Conservation (phyloP, 164 flowering plant genomes). For the Umbilicus rupestris region DNA sequence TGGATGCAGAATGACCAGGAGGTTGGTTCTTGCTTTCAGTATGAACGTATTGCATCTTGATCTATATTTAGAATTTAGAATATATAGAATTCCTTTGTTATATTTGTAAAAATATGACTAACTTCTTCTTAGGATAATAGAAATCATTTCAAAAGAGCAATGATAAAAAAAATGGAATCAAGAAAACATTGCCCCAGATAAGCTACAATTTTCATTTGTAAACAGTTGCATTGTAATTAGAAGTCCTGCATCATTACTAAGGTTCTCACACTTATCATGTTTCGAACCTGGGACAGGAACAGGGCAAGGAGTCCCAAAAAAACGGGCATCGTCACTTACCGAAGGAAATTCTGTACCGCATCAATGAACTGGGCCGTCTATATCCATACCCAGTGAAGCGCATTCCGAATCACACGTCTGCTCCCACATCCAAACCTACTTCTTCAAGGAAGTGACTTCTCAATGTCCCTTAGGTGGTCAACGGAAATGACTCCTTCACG, state of each 20-base stretch:
- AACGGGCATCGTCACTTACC: slow-evolving; percentile 20
- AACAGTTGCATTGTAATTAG: background rate
- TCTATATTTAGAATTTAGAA: too few species aligned
- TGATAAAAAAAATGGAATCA: too few species aligned
- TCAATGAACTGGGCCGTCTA: slow-evolving; percentile 23
- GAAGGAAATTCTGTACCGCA: slow-evolving; percentile 17
- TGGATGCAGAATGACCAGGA: slow-evolving; percentile 15
- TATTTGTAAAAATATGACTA: too few species aligned
- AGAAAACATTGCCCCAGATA: background rate
- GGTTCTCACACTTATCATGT: background rate
- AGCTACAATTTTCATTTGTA: background rate
- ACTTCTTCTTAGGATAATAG: too few species aligned
- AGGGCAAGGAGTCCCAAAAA: slow-evolving; percentile 18
- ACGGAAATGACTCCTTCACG: background rate
- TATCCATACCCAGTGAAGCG: slow-evolving; percentile 28
- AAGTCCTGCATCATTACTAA: background rate
- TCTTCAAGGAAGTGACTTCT: slow-evolving; percentile 1
- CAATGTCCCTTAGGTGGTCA: background rate
- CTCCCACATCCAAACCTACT: background rate
- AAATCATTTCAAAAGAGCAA: too few species aligned
- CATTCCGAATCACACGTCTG: background rate
- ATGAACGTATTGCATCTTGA: too few species aligned
- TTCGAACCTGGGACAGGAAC: slow-evolving; percentile 6
- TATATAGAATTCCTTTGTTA: too few species aligned
- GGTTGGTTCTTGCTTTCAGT: slow-evolving; percentile 13